Conservation (phyloP, 176 grass and related monocot genomes). For the Carex pumila region DNA sequence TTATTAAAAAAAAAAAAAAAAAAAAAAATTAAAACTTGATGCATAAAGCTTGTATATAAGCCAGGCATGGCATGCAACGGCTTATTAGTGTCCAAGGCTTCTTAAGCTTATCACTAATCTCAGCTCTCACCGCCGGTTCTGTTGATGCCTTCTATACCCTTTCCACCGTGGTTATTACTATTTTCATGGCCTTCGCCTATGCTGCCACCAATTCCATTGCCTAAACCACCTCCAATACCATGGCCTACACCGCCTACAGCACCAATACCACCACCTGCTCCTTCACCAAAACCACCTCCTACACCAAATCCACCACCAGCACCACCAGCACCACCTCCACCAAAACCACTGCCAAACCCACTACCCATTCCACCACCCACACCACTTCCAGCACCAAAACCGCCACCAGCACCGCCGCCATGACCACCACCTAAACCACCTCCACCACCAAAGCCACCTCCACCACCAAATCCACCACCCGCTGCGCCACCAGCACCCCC, state of each 20-base stretch:
- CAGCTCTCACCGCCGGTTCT: not conserved
- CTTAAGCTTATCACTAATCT: no score
- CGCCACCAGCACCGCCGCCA: not conserved
- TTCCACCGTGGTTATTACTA: not conserved
- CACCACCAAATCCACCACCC: not conserved
- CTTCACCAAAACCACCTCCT: not conserved
- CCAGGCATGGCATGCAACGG: not conserved
- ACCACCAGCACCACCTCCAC: not conserved
- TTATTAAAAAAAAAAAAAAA: not conserved
- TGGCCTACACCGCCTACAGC: not conserved
- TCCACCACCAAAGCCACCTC: not conserved
- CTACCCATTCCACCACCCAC: not conserved
- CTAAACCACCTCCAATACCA: not conserved
- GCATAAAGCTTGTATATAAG: not conserved
- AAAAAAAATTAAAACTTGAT: not conserved
- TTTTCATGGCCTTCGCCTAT: not conserved
- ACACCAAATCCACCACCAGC: not conserved
- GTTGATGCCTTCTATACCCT: not conserved
- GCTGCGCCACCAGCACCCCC: not conserved
- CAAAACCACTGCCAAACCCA: not conserved
- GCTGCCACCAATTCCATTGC: not conserved
- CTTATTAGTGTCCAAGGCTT: not conserved
- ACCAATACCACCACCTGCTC: not conserved
- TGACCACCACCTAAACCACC: not conserved
- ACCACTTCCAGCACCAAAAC: not conserved